Conservation (phyloP, 768 basidiomycete genomes). For the Sarcomyxa edulis region DNA sequence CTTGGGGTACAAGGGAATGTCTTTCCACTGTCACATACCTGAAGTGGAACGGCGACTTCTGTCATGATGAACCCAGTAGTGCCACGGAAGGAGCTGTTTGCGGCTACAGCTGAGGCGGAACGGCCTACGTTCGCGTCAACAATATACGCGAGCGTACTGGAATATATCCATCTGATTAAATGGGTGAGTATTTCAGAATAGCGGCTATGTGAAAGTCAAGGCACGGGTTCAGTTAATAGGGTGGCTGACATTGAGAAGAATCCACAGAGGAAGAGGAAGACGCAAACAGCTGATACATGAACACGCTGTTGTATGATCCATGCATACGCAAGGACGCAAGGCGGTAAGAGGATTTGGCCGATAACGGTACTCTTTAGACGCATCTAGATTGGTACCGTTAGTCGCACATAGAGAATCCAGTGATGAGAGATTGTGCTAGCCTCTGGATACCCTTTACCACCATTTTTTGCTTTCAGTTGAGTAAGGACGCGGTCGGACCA, state of each 20-base stretch:
- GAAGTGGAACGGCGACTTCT: slow-evolving; percentile 71
- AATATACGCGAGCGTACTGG: slow-evolving; percentile 62
- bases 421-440: slow-evolving; percentile 25
- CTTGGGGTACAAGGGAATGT: neutral
- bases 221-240: neutral
- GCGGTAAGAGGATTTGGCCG: slow-evolving; percentile 56
- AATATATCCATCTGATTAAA: slow-evolving; percentile 27
- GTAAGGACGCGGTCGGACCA: slow-evolving; percentile 39
- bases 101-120: slow-evolving; percentile 68
- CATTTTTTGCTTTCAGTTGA: slow-evolving; percentile 31
- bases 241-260: slow-evolving; percentile 65
- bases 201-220: slow-evolving; percentile 27
- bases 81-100: slow-evolving; percentile 76
- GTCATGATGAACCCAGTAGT: slow-evolving; percentile 60
- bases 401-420: neutral
- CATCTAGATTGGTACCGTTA: slow-evolving; percentile 43
- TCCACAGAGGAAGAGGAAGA: slow-evolving; percentile 68
- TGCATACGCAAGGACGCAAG: slow-evolving; percentile 60
- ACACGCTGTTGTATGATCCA: slow-evolving; percentile 67
- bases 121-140: slow-evolving; percentile 85
- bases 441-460: slow-evolving; percentile 54
- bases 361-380: slow-evolving; percentile 58
- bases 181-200: neutral
- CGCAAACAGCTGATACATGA: slow-evolving; percentile 62
- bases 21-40: slow-evolving; percentile 31